Conservation (phyloP, 352 stramenopile genomes). For the Globisporangium apiculatum region DNA sequence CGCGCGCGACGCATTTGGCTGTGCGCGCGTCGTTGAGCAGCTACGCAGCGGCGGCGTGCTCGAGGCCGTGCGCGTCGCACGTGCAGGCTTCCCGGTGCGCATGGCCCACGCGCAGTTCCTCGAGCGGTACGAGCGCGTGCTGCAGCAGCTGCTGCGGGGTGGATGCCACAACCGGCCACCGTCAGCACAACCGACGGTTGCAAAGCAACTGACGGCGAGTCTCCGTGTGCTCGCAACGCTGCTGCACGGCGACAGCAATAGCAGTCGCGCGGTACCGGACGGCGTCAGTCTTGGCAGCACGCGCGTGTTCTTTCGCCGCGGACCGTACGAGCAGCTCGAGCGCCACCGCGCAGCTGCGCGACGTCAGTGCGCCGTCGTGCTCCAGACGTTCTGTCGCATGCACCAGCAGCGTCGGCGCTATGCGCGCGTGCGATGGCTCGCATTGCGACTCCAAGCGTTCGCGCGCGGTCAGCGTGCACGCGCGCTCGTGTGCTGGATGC, state of each 20-base stretch:
- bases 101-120: constrained; percentile 78
- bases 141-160: constrained; percentile 7
- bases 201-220: constrained; percentile 17
- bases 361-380: constrained; percentile 23
- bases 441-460: constrained; percentile 38
- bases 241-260: constrained; percentile 10
- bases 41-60: constrained; percentile 82
- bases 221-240: constrained; percentile 20
- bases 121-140: constrained; percentile 48
- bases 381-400: constrained; percentile 52
- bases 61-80: constrained; percentile 81
- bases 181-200: constrained; percentile 1
- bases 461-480: constrained; percentile 31
- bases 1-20: constrained; percentile 65
- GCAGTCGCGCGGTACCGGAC: constrained; percentile 14
- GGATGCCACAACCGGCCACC: no score
- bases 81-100: constrained; percentile 78
- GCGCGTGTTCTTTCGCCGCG: constrained; percentile 93
- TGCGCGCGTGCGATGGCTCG: constrained; percentile 18
- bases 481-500: constrained; percentile 31
- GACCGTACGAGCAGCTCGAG: constrained; percentile 91
- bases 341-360: constrained; percentile 33
- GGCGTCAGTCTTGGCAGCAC: constrained; percentile 84
- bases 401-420: constrained; percentile 36
- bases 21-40: constrained; percentile 71